Percentiles rank a stretch among this genome's conserved stretches.
phyloP scores from a whole-genome alignment of 768 basidiomycete genomes.

The Cystofilobasidium ferigula region DNA sequence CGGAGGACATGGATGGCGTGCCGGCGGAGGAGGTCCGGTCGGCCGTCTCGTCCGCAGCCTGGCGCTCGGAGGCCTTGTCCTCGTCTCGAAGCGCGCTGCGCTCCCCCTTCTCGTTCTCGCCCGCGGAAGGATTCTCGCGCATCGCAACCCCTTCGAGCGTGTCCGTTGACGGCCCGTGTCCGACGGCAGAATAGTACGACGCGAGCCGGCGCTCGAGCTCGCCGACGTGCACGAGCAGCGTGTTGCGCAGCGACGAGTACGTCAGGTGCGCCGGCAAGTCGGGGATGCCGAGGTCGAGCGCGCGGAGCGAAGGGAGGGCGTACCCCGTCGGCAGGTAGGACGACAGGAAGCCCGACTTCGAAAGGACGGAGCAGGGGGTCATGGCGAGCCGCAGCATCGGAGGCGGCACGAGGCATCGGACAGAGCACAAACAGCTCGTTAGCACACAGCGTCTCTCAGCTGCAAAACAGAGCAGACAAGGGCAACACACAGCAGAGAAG shows the following conservation, averaged over 20 bases:
- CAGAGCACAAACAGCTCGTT: neutral
- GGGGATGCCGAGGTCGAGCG: constrained; percentile 23
- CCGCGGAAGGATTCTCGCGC: neutral
- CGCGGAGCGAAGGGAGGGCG: constrained; percentile 18
- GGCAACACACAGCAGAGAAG: neutral
- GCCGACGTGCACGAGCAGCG: constrained; percentile 18
- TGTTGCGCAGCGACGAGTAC: constrained; percentile 18
- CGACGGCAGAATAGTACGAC: constrained; percentile 4
- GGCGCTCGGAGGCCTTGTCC: no score
- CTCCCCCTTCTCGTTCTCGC: neutral
- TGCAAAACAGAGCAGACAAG: no score
- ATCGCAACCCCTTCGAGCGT: neutral
- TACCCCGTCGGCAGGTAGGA: constrained; percentile 18
- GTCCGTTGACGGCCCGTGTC: neutral
- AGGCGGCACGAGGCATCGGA: neutral
- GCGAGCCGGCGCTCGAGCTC: constrained; percentile 20
- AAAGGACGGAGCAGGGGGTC: neutral
- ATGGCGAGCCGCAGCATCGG: neutral
- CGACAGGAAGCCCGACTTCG: constrained; percentile 18
- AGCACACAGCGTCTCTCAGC: no score
- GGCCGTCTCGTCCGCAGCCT: neutral
- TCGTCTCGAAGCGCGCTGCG: no score
- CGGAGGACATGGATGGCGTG: neutral
- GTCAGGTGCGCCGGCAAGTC: constrained; percentile 17
- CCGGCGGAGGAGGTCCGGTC: neutral